These are phyloP conservation scores for Adiantum capillusveneris DNA, from an alignment of 75 land plant genomes.

Conservation along the genomic window DNA sequence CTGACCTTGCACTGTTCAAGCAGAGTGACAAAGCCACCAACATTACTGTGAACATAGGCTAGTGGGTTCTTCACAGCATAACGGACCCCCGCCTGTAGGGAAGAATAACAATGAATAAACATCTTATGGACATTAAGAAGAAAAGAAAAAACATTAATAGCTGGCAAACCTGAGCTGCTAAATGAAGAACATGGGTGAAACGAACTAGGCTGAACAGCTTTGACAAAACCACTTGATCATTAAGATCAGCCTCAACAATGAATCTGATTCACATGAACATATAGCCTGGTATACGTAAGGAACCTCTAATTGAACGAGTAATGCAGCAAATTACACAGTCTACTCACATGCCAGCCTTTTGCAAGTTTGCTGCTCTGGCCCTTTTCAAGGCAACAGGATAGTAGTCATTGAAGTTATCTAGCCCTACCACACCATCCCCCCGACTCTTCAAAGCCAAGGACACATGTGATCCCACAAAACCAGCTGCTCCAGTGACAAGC, in stretches of 20 bases:
- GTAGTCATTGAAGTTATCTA: slow-evolving; percentile 66
- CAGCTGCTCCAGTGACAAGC: slow-evolving; percentile 72
- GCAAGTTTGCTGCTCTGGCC: slow-evolving; percentile 21
- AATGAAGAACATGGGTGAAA: slow-evolving; percentile 33
- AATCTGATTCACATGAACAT: slow-evolving; percentile 9
- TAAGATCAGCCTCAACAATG: slow-evolving; percentile 34
- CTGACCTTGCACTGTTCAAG: slow-evolving; percentile 19
- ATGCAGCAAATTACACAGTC: too few relatives aligned
- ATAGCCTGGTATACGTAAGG: neutral
- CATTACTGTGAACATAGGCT: slow-evolving; percentile 30
- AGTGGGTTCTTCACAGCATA: slow-evolving; percentile 25
- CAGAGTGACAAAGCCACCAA: slow-evolving; percentile 24
- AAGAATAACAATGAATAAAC: too few relatives aligned
- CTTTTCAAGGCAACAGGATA: slow-evolving; percentile 56
- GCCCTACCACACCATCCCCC: slow-evolving; percentile 72
- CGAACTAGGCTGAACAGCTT: slow-evolving; percentile 29
- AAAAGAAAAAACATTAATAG: neutral
- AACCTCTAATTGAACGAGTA: slow-evolving; percentile 1
- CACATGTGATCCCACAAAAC: slow-evolving; percentile 37
- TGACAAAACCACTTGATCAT: slow-evolving; percentile 17
- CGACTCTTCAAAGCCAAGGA: slow-evolving; percentile 53
- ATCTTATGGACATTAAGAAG: too few relatives aligned
- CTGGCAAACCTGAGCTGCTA: slow-evolving; percentile 27
- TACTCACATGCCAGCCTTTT: slow-evolving; percentile 8
- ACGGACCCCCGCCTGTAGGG: slow-evolving; percentile 12